phyloP scores from a whole-genome alignment of 2,329 filamentous ascomycete genomes.

The Cercospora nicotianae region DNA sequence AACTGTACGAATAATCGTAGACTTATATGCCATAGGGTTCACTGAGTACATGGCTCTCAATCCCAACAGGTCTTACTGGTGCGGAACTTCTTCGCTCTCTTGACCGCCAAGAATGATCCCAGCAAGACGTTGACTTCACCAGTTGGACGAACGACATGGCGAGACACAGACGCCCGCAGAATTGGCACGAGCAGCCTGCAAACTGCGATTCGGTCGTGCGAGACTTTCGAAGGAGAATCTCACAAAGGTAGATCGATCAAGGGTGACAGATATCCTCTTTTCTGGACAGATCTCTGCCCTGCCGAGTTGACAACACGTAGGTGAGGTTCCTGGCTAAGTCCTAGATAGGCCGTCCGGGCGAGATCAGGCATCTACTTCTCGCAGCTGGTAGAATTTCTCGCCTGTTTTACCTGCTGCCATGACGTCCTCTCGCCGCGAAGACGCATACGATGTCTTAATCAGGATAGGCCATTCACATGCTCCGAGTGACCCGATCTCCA shows the following conservation, averaged over 20 bases:
- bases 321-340: neutral
- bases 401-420: neutral
- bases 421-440: neutral
- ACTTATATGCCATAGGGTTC: no score
- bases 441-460: neutral
- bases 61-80: neutral
- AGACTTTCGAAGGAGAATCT: no score
- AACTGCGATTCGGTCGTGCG: no score
- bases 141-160: neutral
- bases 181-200: neutral
- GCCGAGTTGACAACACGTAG: neutral
- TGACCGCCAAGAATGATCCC: slow-evolving; percentile 5
- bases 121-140: neutral
- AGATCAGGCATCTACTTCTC: neutral
- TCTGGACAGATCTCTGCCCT: no score
- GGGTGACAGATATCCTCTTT: no score
- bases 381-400: neutral
- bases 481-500: neutral
- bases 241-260: no score
- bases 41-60: neutral
- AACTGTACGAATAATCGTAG: neutral
- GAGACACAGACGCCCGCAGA: neutral
- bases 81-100: neutral
- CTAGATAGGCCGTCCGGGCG: neutral
- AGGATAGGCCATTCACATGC: neutral